These are phyloP conservation scores for Tylopilus vinaceipallidus DNA, from an alignment of 768 basidiomycete species.

Conservation along the genomic window DNA sequence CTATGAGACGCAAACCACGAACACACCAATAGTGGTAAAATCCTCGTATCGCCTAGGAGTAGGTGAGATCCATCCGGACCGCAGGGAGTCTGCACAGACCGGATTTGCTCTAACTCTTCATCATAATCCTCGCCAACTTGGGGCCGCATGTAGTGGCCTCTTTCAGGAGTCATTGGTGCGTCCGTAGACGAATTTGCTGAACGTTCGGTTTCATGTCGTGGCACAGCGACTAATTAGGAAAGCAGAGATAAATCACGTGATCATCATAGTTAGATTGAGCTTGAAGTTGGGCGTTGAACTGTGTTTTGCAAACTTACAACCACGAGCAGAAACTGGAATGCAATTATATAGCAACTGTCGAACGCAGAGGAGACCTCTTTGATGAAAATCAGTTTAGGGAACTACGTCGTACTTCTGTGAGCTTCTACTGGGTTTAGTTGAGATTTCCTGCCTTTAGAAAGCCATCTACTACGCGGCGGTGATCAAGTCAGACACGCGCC, in stretches of 20 bases:
- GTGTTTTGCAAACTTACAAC: too few relatives aligned
- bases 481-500: conserved; percentile 27
- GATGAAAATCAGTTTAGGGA: neutral
- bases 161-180: conserved; percentile 21
- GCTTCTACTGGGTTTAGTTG: conserved; percentile 5
- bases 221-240: conserved; percentile 3
- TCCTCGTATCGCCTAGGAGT: conserved; percentile 82
- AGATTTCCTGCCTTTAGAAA: conserved; percentile 12
- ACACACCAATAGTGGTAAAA: conserved; percentile 88
- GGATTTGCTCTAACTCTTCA: conserved; percentile 66
- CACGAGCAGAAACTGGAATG: neutral
- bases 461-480: conserved; percentile 14
- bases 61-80: conserved; percentile 12
- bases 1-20: conserved; percentile 8
- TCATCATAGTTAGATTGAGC: too few relatives aligned
- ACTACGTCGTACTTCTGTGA: neutral
- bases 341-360: too few relatives aligned
- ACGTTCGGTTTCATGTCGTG: neutral
- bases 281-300: too few relatives aligned
- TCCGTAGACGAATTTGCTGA: neutral
- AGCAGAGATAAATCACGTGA: conserved; percentile 14
- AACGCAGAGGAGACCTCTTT: too few relatives aligned
- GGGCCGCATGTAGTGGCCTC: conserved; percentile 25
- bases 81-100: conserved; percentile 37
- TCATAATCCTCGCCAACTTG: conserved; percentile 44